A percentile compares a stretch with the other conserved stretches of the same genome.
These are phyloP conservation scores for Solanum virginianum DNA, from an alignment of 257 asterid species.

Conservation along the genomic window DNA sequence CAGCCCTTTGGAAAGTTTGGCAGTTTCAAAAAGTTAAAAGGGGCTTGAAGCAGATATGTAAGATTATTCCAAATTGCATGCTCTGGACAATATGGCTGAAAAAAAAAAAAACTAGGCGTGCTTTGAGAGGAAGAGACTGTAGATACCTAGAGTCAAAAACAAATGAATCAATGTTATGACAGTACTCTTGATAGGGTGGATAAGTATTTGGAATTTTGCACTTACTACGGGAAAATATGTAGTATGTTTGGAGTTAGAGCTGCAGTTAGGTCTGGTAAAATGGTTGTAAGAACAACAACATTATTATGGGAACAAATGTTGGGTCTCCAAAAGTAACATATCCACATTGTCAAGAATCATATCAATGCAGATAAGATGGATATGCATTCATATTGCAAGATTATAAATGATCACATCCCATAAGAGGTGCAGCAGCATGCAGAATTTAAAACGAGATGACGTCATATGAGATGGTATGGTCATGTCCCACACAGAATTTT, in stretches of 20 bases:
- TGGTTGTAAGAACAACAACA: not conserved
- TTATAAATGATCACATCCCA: not conserved
- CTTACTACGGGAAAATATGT: not conserved
- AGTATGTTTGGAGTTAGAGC: not conserved
- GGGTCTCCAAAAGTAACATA: not conserved
- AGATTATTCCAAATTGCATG: not conserved
- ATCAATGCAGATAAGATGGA: not conserved
- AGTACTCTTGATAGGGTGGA: not conserved
- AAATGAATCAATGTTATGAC: not conserved
- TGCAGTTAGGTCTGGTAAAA: not conserved
- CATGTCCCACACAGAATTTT: not conserved
- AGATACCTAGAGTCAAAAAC: not conserved
- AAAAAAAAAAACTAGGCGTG: not conserved
- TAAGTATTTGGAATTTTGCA: not conserved
- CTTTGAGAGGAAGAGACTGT: not conserved
- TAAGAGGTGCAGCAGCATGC: not conserved
- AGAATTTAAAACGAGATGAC: not conserved
- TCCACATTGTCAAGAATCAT: not conserved
- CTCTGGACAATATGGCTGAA: not conserved
- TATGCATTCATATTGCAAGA: not conserved
- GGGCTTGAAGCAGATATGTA: not conserved
- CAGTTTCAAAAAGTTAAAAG: not conserved
- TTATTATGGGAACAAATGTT: not conserved
- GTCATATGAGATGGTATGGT: not conserved
- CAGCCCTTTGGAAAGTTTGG: not conserved